Evolutionary conservation across 306 rosid genomes (phyloP), one percentile per base, ranked within the genome.

Genomic region (Fragaria nilgerrensis): DNA sequence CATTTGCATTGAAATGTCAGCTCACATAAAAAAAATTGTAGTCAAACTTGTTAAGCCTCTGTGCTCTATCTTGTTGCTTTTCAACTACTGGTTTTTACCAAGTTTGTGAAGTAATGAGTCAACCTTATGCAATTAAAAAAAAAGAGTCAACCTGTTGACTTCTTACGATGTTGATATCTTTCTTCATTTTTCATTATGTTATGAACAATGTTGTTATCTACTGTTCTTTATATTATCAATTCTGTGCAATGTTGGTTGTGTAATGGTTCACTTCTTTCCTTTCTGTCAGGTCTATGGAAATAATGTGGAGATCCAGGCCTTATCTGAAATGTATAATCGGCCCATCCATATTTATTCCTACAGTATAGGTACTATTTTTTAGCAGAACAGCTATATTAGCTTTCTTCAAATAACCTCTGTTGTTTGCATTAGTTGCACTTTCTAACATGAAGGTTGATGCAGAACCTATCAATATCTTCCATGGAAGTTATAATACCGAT

Each of bases 381-480:
- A 43, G 37, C 75, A 73, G 62, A 12, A 37, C 48, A 66, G 36
- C 29, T 52, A 68, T 63, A 22, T 63, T 48, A 27, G 12, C 10
- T 7, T 76, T 66, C 70, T 75, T 74, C 14, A 12, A 20, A 7
- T 43, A 64, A 43, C 50, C 34, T 55, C 61, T 36, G 23, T 53
- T 13, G 1, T 69, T 49, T 69, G 19, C 70, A 63, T 10, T 64
- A 11, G 25, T 78, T 6, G 52, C 13, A n/a, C 77, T 55, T 59
- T 68, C 63, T 83, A 78, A 84, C 80, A 52, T 53, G 39, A 74
- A 14, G 47, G 80, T 52, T 59, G 64, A 78, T 82, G 83, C 97
- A 95, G 99, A 95, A 78, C 99, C 99, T 39, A 95, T 95, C 77
- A 95, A 95, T 77, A 92, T 84, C 80, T 95, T 95, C 82, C 99